These are phyloP conservation scores for Lepidium campestre DNA, from an alignment of 441 rosid genomes.

Conservation along the genomic window DNA sequence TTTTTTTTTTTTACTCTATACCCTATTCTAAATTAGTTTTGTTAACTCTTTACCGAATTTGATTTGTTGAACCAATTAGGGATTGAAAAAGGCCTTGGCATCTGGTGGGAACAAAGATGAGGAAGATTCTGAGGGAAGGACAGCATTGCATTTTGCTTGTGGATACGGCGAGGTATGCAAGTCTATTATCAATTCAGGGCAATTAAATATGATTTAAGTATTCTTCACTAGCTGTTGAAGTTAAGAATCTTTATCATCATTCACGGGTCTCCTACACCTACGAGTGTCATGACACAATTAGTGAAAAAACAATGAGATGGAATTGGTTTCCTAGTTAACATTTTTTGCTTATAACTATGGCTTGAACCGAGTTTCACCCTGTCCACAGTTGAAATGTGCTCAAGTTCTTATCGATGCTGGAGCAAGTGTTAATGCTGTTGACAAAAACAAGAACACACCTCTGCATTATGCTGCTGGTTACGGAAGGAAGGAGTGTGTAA, in stretches of 20 bases:
- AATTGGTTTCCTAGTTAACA: not conserved
- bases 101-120: constrained; percentile 94
- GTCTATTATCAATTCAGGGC: not conserved
- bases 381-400: constrained; percentile 57
- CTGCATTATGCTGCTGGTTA: constrained; percentile 98
- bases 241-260: constrained; percentile 13
- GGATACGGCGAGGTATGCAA: constrained; percentile 93
- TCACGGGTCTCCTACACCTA: not conserved
- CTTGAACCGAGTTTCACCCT: not conserved
- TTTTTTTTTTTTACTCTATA: not conserved
- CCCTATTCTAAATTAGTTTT: not conserved
- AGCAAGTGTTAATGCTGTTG: constrained; percentile 83
- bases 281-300: not conserved
- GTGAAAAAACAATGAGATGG: not conserved
- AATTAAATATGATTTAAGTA: not conserved
- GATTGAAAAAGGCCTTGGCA: constrained; percentile 72
- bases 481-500: constrained; percentile 93
- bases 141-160: constrained; percentile 97
- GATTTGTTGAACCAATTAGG: constrained; percentile 42
- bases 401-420: constrained; percentile 86
- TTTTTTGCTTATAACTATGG: not conserved
- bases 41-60: not conserved
- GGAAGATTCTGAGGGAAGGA: constrained; percentile 97
- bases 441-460: constrained; percentile 93
- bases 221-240: not conserved